These are phyloP conservation scores for Fusarium lyarnte DNA, from an alignment of 2,329 filamentous ascomycete species.

Conservation along the genomic window DNA sequence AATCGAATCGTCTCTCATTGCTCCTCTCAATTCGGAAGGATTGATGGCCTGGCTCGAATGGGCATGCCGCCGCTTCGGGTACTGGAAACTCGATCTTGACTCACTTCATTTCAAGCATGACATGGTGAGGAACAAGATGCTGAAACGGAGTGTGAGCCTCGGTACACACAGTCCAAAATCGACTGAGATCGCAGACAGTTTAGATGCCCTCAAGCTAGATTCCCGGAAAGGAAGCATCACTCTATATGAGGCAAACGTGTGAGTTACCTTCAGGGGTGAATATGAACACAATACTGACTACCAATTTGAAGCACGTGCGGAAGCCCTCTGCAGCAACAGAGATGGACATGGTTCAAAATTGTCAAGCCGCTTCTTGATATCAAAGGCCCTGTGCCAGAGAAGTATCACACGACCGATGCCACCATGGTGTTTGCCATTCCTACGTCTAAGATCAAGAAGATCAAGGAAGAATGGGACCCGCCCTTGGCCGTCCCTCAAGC, in stretches of 20 bases:
- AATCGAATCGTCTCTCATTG: not conserved
- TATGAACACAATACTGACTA: not conserved
- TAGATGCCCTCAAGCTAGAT: constrained; percentile 8
- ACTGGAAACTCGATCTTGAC: constrained; percentile 38
- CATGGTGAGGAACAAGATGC: not conserved
- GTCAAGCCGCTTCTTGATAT: constrained; percentile 27
- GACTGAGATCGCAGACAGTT: not conserved
- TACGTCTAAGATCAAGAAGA: constrained; percentile 19
- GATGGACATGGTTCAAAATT: constrained; percentile 42
- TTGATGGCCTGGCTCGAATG: constrained; percentile 27
- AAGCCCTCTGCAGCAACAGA: not conserved
- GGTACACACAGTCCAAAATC: not conserved
- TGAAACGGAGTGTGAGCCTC: not conserved
- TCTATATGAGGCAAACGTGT: constrained; percentile 37
- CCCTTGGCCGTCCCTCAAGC: constrained; percentile 10
- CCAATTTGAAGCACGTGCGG: not conserved
- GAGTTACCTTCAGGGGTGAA: not conserved
- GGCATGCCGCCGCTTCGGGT: constrained; percentile 32
- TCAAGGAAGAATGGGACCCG: constrained; percentile 37
- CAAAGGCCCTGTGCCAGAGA: not conserved
- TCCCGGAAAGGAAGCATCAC: constrained; percentile 26
- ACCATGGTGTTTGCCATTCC: constrained; percentile 36
- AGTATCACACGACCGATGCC: constrained; percentile 11
- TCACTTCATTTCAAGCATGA: constrained; percentile 31
- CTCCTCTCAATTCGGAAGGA: not conserved